phyloP scores from a whole-genome alignment of 345 rosid species.

The Eucalyptus coolabah region DNA sequence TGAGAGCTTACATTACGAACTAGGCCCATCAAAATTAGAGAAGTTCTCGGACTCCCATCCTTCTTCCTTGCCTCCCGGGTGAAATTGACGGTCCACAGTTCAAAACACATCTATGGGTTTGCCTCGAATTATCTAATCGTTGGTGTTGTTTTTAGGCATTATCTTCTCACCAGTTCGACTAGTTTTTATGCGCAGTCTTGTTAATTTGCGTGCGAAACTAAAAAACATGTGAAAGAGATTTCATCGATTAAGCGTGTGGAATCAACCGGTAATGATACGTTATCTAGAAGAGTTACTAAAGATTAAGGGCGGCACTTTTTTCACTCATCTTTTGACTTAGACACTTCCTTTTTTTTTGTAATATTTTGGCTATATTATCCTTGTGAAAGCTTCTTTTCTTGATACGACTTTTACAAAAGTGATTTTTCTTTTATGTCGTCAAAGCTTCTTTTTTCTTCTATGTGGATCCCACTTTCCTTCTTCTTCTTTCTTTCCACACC shows the following conservation, averaged over 20 bases:
- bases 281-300: neutral
- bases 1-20: neutral
- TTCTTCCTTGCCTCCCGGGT: neutral
- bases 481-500: no score
- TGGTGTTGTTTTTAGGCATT: neutral
- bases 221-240: neutral
- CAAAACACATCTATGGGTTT: neutral
- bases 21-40: neutral
- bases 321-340: no score
- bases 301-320: neutral
- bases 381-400: no score
- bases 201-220: neutral
- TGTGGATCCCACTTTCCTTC: no score
- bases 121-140: neutral
- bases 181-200: neutral
- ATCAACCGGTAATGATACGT: neutral
- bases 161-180: neutral
- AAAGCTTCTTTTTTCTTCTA: no score
- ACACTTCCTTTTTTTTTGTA: no score
- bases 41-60: neutral
- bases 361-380: no score
- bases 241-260: neutral
- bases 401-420: no score
- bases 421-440: no score
- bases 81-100: neutral